Conservation (phyloP, 257 asterid species). For the Rauvolfia tetraphylla region DNA sequence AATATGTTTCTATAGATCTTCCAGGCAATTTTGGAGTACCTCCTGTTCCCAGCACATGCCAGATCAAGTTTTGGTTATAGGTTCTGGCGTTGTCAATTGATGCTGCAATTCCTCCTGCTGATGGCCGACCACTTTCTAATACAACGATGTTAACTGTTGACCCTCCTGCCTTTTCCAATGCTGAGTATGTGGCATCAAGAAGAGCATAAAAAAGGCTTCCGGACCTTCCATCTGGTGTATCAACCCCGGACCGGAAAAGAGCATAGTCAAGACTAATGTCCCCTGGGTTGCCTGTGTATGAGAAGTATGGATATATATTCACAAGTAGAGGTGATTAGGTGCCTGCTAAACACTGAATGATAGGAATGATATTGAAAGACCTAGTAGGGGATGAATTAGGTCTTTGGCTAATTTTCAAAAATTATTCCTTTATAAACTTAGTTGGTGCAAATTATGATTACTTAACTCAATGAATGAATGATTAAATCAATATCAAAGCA, state of each 20-base stretch:
- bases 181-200: slow-evolving; percentile 32
- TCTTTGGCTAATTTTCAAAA: too few relatives aligned
- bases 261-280: slow-evolving; percentile 26
- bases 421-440: too few relatives aligned
- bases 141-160: slow-evolving; percentile 26
- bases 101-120: slow-evolving; percentile 28
- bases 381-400: too few relatives aligned
- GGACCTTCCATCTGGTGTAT: slow-evolving; percentile 17
- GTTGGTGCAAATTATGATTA: too few relatives aligned
- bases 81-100: slow-evolving; percentile 28
- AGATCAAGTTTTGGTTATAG: too few relatives aligned
- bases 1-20: slow-evolving; percentile 25
- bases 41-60: slow-evolving; percentile 11
- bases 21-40: slow-evolving; percentile 35
- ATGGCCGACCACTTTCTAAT: slow-evolving; percentile 42
- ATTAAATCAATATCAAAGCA: too few relatives aligned
- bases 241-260: slow-evolving; percentile 23
- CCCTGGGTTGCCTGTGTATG: slow-evolving; percentile 8
- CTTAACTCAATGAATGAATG: too few relatives aligned
- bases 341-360: slow-evolving; percentile 22
- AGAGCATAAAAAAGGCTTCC: slow-evolving; percentile 21
- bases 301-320: slow-evolving; percentile 27
- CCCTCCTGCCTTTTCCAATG: slow-evolving; percentile 31
- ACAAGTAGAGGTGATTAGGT: slow-evolving; percentile 23
- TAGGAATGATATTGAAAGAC: slow-evolving; percentile 26